Evolutionary conservation across 257 asterid species (phyloP).

Genomic region (Primulina tabacum): DNA sequence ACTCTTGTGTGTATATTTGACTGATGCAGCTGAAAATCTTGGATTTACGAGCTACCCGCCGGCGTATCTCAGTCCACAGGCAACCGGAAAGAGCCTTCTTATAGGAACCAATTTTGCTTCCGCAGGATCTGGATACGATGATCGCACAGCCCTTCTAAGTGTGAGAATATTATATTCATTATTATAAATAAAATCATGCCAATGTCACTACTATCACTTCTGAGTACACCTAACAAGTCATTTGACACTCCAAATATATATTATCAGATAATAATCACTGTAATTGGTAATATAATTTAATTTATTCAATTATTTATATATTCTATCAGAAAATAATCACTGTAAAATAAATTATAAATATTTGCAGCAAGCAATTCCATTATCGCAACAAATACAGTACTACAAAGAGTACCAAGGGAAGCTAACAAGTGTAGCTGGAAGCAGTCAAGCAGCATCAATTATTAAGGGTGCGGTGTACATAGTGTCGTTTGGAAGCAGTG

Average conservation of each 20-base stretch:
- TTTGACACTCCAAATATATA: too few relatives aligned
- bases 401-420: conserved; percentile 78
- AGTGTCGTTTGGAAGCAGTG: conserved; percentile 74
- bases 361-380: conserved; percentile 76
- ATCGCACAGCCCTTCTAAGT: conserved; percentile 57
- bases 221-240: too few relatives aligned
- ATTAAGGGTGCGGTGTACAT: conserved; percentile 59
- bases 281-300: too few relatives aligned
- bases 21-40: conserved; percentile 64
- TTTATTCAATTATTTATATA: too few relatives aligned
- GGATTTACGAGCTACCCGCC: conserved; percentile 73
- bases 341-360: not conserved
- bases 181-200: too few relatives aligned
- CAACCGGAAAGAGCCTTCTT: conserved; percentile 77
- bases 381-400: conserved; percentile 58
- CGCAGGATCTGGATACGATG: conserved; percentile 93
- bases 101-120: conserved; percentile 89
- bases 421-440: conserved; percentile 65
- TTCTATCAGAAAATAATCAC: too few relatives aligned
- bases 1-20: not conserved
- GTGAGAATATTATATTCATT: conserved; percentile 29
- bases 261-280: too few relatives aligned
- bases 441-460: conserved; percentile 46
- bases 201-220: too few relatives aligned
- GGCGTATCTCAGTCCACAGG: conserved; percentile 92